Evolutionary conservation across 2,329 filamentous ascomycete genomes (phyloP).

Genomic region (Pestalotiopsis sp.): DNA sequence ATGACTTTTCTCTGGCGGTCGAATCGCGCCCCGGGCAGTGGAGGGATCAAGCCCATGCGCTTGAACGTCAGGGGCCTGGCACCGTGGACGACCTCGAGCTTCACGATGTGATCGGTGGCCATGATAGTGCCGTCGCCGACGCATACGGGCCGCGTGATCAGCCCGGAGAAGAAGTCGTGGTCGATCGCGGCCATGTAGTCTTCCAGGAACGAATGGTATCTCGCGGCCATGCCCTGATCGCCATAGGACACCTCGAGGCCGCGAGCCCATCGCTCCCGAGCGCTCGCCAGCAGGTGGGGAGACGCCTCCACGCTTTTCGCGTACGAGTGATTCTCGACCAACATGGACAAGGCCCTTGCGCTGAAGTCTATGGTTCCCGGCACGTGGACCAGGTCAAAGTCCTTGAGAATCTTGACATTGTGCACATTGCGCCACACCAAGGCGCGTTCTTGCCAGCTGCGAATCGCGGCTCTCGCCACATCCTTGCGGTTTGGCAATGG

Average conservation of each 20-base stretch:
- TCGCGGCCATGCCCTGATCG: not conserved
- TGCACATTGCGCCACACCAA: not conserved
- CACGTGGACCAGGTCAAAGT: not conserved
- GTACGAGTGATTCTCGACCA: not conserved
- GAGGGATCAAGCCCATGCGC: not conserved
- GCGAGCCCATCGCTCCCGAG: not conserved
- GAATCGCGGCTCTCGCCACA: not conserved
- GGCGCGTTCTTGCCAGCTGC: not conserved
- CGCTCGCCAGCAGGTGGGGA: not conserved
- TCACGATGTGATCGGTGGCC: not conserved
- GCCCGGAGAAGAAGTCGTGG: not conserved
- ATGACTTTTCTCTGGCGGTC: not conserved
- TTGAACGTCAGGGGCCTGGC: not conserved
- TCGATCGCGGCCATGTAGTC: not conserved
- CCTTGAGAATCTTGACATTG: not conserved
- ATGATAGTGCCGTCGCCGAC: not conserved
- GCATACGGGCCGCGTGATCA: not conserved
- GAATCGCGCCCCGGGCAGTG: not conserved
- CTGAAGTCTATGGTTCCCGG: not conserved
- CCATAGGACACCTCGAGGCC: not conserved
- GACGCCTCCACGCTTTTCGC: not conserved
- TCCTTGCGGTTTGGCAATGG: not conserved
- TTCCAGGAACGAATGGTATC: not conserved
- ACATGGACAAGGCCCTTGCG: not conserved
- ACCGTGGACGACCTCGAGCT: not conserved